Evolutionary conservation across 2,329 filamentous ascomycete species (phyloP).

Genomic region (Monilinia laxa): DNA sequence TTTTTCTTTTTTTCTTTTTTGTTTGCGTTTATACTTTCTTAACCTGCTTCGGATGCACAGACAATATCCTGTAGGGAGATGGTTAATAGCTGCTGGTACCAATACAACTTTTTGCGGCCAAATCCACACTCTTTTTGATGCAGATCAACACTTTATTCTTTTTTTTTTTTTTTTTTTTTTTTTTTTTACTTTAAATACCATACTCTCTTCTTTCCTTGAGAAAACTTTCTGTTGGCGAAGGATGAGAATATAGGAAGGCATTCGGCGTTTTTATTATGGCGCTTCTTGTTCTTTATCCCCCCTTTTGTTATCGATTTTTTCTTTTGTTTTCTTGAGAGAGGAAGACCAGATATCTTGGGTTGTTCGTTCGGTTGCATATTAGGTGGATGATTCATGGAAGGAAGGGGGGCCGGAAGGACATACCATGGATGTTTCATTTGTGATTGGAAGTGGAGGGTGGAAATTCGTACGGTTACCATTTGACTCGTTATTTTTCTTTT

Average conservation of each 20-base stretch:
- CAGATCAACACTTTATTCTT: constrained; percentile 25
- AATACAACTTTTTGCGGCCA: constrained; percentile 24
- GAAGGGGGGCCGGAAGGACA: constrained; percentile 25
- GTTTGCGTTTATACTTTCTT: constrained; percentile 33
- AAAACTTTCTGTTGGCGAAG: constrained; percentile 25
- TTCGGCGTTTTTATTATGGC: constrained; percentile 29
- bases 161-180: constrained; percentile 20
- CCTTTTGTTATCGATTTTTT: constrained; percentile 2
- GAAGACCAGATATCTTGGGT: constrained; percentile 15
- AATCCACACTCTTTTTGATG: constrained; percentile 34
- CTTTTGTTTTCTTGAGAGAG: constrained; percentile 21
- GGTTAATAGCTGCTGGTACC: constrained; percentile 33
- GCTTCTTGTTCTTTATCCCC: constrained; percentile 20
- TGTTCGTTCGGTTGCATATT: constrained; percentile 27
- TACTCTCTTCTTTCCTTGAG: constrained; percentile 23
- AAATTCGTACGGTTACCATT: constrained; percentile 10
- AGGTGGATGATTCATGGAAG: constrained; percentile 20
- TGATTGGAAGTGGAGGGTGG: not conserved
- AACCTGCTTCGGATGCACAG: constrained; percentile 38
- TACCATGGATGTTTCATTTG: constrained; percentile 33
- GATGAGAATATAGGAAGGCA: constrained; percentile 31
- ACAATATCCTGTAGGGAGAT: constrained; percentile 30
- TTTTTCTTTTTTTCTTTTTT: too few species aligned
- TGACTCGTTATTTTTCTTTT: not conserved
- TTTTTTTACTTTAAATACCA: constrained; percentile 7